Evolutionary conservation across 1,284 basidiomycete genomes (phyloP).

Genomic region (Heliocybe sulcata): DNA sequence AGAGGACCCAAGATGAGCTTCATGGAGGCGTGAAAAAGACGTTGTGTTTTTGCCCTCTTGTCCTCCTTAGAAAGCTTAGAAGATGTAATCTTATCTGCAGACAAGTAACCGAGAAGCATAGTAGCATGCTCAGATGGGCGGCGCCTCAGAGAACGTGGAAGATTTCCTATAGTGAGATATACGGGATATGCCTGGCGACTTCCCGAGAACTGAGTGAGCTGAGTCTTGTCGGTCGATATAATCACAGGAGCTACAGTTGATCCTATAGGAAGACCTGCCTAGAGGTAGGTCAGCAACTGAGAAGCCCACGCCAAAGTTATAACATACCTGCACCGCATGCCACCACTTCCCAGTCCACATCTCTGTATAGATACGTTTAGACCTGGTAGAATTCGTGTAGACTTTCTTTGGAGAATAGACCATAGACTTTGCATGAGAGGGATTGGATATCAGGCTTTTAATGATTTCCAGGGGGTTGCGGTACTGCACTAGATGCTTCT

Average conservation of each 20-base stretch:
- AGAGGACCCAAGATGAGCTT: constrained; percentile 12
- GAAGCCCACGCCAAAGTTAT: too few species aligned
- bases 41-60: too few species aligned
- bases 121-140: constrained; percentile 17
- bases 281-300: too few species aligned
- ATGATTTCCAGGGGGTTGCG: not conserved
- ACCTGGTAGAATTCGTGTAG: not conserved
- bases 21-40: constrained; percentile 7
- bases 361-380: not conserved
- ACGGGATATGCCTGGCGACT: not conserved
- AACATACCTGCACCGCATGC: not conserved
- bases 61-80: too few species aligned
- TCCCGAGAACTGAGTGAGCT: constrained; percentile 14
- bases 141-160: not conserved
- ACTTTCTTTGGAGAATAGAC: not conserved
- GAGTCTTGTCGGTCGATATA: constrained; percentile 13
- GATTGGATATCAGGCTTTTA: not conserved
- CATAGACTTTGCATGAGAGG: not conserved
- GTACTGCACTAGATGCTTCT: not conserved
- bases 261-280: constrained; percentile 9
- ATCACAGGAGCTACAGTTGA: constrained; percentile 14
- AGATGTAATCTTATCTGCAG: too few species aligned
- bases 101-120: constrained; percentile 20
- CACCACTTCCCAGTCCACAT: not conserved
- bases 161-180: not conserved